phyloP scores from a whole-genome alignment of 2,329 filamentous ascomycete genomes.

The Ceratocystis harringtonii region DNA sequence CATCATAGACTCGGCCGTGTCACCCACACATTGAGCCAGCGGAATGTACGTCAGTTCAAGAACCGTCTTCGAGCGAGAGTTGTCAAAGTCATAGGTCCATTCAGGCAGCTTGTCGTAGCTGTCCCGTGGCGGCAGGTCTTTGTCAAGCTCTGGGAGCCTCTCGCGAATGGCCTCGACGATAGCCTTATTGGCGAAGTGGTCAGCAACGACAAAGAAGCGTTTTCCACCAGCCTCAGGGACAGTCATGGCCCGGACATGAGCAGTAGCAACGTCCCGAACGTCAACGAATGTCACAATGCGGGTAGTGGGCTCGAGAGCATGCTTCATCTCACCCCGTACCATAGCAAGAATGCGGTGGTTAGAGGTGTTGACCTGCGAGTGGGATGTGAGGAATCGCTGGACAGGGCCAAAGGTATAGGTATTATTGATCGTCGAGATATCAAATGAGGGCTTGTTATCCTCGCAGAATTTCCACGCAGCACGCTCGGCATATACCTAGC shows the following conservation, averaged over 20 bases:
- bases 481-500: slow-evolving; percentile 44
- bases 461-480: slow-evolving; percentile 42
- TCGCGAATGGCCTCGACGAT: slow-evolving; percentile 26
- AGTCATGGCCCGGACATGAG: slow-evolving; percentile 46
- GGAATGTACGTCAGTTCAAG: slow-evolving; percentile 36
- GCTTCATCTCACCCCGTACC: slow-evolving; percentile 45
- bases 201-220: slow-evolving; percentile 43
- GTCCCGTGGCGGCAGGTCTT: slow-evolving; percentile 25
- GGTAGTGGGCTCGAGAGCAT: slow-evolving; percentile 38
- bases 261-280: slow-evolving; percentile 45
- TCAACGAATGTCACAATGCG: slow-evolving; percentile 34
- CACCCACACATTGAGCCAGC: slow-evolving; percentile 36
- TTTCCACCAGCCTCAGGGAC: slow-evolving; percentile 42
- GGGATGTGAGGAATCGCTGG: slow-evolving; percentile 31
- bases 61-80: slow-evolving; percentile 33
- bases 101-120: slow-evolving; percentile 23
- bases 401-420: slow-evolving; percentile 50
- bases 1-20: slow-evolving; percentile 21
- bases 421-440: slow-evolving; percentile 45
- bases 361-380: slow-evolving; percentile 37
- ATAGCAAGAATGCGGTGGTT: slow-evolving; percentile 48
- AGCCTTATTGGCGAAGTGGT: slow-evolving; percentile 27
- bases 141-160: slow-evolving; percentile 20
- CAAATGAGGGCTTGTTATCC: slow-evolving; percentile 34
- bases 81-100: slow-evolving; percentile 34